Evolutionary conservation across 345 rosid species (phyloP), one percentile per base, ranked within the genome.

Genomic region (Acer negundo): DNA sequence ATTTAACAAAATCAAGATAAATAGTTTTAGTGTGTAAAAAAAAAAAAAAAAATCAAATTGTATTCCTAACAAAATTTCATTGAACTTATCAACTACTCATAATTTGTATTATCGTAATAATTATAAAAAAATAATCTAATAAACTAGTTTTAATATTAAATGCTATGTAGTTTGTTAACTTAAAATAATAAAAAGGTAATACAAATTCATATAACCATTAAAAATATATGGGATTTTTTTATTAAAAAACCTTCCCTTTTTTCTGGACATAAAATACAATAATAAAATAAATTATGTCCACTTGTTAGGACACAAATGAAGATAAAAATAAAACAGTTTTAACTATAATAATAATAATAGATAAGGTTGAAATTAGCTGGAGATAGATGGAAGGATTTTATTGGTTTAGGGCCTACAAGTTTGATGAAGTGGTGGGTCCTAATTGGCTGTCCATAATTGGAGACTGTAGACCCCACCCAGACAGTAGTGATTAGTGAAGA

Each of bases 401-500:
- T 42, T 42, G 46, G 86, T 4, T 35, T 58, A 13, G 42, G 74
- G 75, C 58, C 65, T 61, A 28, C 4, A n/a, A 6, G 23, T 22
- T 17, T 44, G 59, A 42, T 6, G 73, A 15, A 67, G 61, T 40
- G 59, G 53, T 64, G 83, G 78, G 67, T 51, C 79, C 11, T 19
- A 55, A 78, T 49, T 79, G 83, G 84, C 83, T 79, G 74, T 77
- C 82, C 75, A 31, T 72, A 6, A 56, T 35, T 35, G 38, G 1
- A 4, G 38, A 78, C 67, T 72, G 11, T 26, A 72, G 85, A 80
- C 78, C 78, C 82, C 67, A 47, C 11, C 73, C 79, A 73, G 74
- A 76, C 81, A 35, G 6, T 35, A 35, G 38, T 35, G 38, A 75
- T 23, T 16, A 46, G 20, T 19, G 62, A 10, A 56, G 40, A 62